Percentiles rank a stretch among this genome's conserved stretches.
Evolutionary conservation across 495 filamentous ascomycete species (phyloP).

Genomic region (Tuber calosporum): DNA sequence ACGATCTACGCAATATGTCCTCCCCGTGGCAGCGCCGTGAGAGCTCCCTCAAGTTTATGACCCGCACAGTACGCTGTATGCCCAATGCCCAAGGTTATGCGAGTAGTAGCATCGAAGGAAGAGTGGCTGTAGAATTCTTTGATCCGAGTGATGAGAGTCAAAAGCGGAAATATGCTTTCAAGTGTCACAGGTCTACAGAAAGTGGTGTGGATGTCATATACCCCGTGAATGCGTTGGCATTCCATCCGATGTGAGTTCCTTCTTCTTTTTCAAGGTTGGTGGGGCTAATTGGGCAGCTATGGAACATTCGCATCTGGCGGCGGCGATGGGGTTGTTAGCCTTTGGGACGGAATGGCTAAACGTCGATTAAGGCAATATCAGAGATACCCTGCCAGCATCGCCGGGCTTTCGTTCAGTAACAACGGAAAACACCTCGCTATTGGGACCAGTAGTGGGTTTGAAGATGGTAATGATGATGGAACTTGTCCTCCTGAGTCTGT

Average conservation of each 20-base stretch:
- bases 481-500: slow-evolving; percentile 55
- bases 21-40: slow-evolving; percentile 86
- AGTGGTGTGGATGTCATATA: slow-evolving; percentile 82
- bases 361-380: slow-evolving; percentile 85
- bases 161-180: slow-evolving; percentile 93
- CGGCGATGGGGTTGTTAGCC: slow-evolving; percentile 85
- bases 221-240: slow-evolving; percentile 86
- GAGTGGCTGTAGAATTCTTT: slow-evolving; percentile 96
- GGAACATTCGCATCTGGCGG: slow-evolving; percentile 91
- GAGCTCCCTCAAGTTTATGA: slow-evolving; percentile 90
- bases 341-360: slow-evolving; percentile 94
- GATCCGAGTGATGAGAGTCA: slow-evolving; percentile 77
- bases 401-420: slow-evolving; percentile 64
- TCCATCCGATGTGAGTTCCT: slow-evolving; percentile 60
- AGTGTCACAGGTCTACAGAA: slow-evolving; percentile 77
- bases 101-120: slow-evolving; percentile 78
- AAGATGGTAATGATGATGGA: slow-evolving; percentile 76
- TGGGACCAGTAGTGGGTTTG: slow-evolving; percentile 81
- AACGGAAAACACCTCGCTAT: slow-evolving; percentile 80
- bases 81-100: slow-evolving; percentile 89
- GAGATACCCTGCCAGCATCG: slow-evolving; percentile 68
- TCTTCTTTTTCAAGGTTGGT: neutral
- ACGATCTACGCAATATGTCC: slow-evolving; percentile 68
- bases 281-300: slow-evolving; percentile 42
- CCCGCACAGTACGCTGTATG: slow-evolving; percentile 90